phyloP scores from a whole-genome alignment of 2,329 filamentous ascomycete species.

The Pseudocercospora fijiensis region DNA sequence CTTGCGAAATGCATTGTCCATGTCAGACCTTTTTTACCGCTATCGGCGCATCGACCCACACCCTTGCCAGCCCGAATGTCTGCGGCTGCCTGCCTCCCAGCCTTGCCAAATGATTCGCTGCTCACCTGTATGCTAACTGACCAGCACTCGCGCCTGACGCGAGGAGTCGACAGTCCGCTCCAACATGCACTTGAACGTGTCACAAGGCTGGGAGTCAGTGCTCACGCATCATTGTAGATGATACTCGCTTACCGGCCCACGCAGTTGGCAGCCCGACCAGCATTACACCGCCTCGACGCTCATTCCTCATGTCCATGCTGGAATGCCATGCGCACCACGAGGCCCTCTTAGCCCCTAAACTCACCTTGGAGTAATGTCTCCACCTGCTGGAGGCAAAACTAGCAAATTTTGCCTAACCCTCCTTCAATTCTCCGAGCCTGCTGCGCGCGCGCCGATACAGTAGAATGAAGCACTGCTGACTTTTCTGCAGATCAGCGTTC shows the following conservation, averaged over 20 bases:
- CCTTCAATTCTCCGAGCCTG: conserved; percentile 7
- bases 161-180: neutral
- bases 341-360: conserved; percentile 3
- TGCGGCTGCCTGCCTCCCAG: conserved; percentile 8
- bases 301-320: conserved; percentile 24
- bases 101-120: neutral
- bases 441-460: neutral
- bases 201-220: conserved; percentile 17
- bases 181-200: conserved; percentile 6
- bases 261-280: conserved; percentile 28
- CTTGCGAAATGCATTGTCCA: conserved; percentile 29
- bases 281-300: conserved; percentile 27
- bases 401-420: neutral
- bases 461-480: neutral
- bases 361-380: conserved; percentile 16
- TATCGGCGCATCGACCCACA: conserved; percentile 1
- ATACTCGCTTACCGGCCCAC: conserved; percentile 27
- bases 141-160: conserved; percentile 6
- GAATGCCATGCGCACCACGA: conserved; percentile 22
- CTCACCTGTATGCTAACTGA: neutral
- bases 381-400: neutral
- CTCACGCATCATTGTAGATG: conserved; percentile 21
- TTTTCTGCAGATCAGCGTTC: conserved; percentile 32
- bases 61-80: neutral
- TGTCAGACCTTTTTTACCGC: conserved; percentile 19